phyloP scores from a whole-genome alignment of 192 early-diverging fungal species.

The Linderina pennispora region DNA sequence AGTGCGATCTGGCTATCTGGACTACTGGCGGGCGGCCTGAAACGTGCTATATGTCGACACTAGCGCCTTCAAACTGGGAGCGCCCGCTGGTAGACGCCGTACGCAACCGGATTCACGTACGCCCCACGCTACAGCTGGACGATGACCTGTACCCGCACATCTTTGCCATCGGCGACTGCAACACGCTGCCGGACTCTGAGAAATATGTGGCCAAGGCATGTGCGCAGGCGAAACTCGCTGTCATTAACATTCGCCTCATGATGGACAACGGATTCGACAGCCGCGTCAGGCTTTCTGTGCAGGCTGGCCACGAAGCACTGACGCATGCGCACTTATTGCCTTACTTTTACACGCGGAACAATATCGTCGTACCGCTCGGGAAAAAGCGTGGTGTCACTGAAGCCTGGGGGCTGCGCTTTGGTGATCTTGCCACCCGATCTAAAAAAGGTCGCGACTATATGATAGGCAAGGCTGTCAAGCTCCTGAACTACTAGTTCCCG shows the following conservation, averaged over 20 bases:
- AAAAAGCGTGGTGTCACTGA: conserved; percentile 18
- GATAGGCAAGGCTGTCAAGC: conserved; percentile 30
- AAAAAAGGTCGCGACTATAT: conserved; percentile 29
- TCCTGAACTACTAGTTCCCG: conserved; percentile 24
- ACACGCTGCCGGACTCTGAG: conserved; percentile 35
- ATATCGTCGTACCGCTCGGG: conserved; percentile 30
- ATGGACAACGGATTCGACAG: conserved; percentile 40
- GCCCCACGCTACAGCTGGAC: conserved; percentile 45
- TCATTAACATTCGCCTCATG: conserved; percentile 13
- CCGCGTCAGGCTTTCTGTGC: conserved; percentile 31
- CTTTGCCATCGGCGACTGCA: conserved; percentile 53
- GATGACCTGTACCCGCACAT: conserved; percentile 44
- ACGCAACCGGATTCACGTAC: conserved; percentile 43
- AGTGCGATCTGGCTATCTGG: conserved; percentile 54
- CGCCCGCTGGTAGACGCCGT: conserved; percentile 32
- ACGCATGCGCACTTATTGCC: conserved; percentile 9
- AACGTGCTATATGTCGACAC: conserved; percentile 46
- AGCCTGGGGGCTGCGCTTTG: conserved; percentile 16
- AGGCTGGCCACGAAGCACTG: conserved; percentile 11
- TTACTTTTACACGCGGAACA: conserved; percentile 9
- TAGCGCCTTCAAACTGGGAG: conserved; percentile 15
- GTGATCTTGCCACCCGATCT: conserved; percentile 17
- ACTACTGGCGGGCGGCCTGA: conserved; percentile 44
- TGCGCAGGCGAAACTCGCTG: conserved; percentile 32
- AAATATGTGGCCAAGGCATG: conserved; percentile 37